Percentiles rank a stretch among this genome's conserved stretches.
Conservation (phyloP, 768 basidiomycete genomes). For the Pluteus cervinus region DNA sequence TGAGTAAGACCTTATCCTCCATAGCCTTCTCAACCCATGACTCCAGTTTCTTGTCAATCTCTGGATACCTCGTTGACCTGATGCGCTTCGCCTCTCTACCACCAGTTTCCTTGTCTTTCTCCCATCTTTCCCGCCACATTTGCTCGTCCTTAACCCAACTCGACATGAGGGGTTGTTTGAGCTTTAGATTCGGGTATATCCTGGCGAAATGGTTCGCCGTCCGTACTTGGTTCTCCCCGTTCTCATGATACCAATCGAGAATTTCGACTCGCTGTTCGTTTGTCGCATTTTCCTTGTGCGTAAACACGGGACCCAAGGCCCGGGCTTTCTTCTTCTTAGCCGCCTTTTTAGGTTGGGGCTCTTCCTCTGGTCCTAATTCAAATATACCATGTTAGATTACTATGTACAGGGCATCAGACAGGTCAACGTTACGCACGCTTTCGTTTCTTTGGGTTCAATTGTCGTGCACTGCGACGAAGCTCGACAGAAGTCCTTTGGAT, state of each 20-base stretch:
- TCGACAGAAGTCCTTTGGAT: too few relatives aligned
- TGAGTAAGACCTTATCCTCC: constrained; percentile 23
- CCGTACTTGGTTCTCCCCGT: constrained; percentile 23
- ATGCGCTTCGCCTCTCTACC: constrained; percentile 15
- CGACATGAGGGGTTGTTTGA: constrained; percentile 27
- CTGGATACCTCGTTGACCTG: constrained; percentile 23
- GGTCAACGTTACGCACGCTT: too few relatives aligned
- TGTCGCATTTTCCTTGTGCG: constrained; percentile 25
- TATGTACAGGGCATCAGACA: too few relatives aligned
- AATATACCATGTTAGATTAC: too few relatives aligned
- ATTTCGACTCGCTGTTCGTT: constrained; percentile 27
- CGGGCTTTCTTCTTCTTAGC: too few relatives aligned
- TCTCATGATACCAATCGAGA: constrained; percentile 27
- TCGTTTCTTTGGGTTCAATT: too few relatives aligned
- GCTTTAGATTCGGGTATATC: constrained; percentile 24
- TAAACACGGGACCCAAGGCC: too few relatives aligned
- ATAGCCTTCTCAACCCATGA: constrained; percentile 31
- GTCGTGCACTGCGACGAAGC: too few relatives aligned
- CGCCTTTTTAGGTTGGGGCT: too few relatives aligned
- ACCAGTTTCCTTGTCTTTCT: constrained; percentile 2
- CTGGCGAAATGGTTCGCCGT: constrained; percentile 24
- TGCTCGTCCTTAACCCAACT: constrained; percentile 25
- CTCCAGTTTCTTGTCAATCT: constrained; percentile 27
- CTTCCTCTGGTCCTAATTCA: too few relatives aligned
- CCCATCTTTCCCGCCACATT: constrained; percentile 16